phyloP scores from a whole-genome alignment of 2,329 filamentous ascomycete genomes.

The Daldinia sp. region DNA sequence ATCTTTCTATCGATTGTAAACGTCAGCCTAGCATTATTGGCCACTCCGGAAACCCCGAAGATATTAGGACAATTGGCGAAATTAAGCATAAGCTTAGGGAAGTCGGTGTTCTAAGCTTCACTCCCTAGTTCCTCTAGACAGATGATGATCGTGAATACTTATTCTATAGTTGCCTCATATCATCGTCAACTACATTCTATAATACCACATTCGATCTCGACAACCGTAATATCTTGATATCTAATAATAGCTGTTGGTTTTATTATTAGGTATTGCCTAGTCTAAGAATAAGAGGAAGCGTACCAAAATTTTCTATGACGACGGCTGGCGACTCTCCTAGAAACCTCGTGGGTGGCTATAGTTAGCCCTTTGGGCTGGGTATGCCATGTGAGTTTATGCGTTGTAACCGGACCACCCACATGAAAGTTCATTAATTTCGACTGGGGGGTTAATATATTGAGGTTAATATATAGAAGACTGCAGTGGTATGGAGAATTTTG shows the following conservation, averaged over 20 bases:
- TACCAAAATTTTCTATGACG: not conserved
- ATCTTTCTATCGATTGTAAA: not conserved
- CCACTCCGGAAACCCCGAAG: not conserved
- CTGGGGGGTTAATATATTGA: not conserved
- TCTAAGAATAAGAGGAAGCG: not conserved
- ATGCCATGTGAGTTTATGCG: conserved; percentile 6
- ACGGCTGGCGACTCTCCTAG: not conserved
- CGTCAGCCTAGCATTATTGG: not conserved
- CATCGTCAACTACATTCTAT: conserved; percentile 8
- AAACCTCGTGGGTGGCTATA: conserved; percentile 4
- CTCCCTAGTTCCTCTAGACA: not conserved
- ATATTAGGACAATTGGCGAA: not conserved
- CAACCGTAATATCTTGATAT: not conserved
- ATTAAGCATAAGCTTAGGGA: not conserved
- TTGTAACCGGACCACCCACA: conserved; percentile 5
- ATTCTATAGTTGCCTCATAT: not conserved
- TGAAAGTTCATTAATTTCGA: conserved; percentile 1
- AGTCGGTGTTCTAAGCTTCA: not conserved
- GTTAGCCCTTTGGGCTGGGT: not conserved
- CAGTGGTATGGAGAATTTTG: not conserved
- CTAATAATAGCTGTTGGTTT: conserved; percentile 3
- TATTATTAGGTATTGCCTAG: not conserved
- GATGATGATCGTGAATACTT: not conserved
- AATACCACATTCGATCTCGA: not conserved
- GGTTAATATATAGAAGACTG: conserved; percentile 13